phyloP scores from a whole-genome alignment of 2,329 filamentous ascomycete genomes.

The Orbilia javanica region DNA sequence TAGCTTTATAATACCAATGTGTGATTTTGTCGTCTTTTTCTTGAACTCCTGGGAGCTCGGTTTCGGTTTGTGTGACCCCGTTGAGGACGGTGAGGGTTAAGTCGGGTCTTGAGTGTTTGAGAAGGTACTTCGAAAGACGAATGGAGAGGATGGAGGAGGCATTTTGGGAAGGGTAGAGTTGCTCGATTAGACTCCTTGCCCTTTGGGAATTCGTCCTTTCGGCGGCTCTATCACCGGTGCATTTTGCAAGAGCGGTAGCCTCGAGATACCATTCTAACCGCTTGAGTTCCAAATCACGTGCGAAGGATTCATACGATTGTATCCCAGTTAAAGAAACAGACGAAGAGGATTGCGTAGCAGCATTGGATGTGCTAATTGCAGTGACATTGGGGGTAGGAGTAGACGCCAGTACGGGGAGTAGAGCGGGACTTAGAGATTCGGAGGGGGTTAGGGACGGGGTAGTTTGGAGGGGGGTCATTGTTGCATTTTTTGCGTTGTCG shows the following conservation, averaged over 20 bases:
- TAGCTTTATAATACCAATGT: slow-evolving; percentile 35
- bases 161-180: slow-evolving; percentile 28
- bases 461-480: slow-evolving; percentile 21
- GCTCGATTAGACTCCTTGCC: slow-evolving; percentile 3
- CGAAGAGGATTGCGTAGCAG: background rate
- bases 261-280: slow-evolving; percentile 36
- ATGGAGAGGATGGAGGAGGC: background rate
- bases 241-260: slow-evolving; percentile 22
- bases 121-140: slow-evolving; percentile 4
- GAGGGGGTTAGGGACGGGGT: slow-evolving; percentile 30
- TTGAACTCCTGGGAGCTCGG: slow-evolving; percentile 6
- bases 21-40: slow-evolving; percentile 8
- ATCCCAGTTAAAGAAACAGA: background rate
- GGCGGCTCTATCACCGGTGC: background rate
- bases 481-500: slow-evolving; percentile 54
- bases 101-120: background rate
- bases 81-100: background rate
- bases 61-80: background rate
- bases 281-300: slow-evolving; percentile 5
- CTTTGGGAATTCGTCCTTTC: background rate
- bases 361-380: background rate
- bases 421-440: background rate
- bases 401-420: background rate
- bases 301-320: slow-evolving; percentile 30
- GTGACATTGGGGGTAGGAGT: background rate